phyloP scores from a whole-genome alignment of 345 rosid species.

The Eucalyptus microcorys region DNA sequence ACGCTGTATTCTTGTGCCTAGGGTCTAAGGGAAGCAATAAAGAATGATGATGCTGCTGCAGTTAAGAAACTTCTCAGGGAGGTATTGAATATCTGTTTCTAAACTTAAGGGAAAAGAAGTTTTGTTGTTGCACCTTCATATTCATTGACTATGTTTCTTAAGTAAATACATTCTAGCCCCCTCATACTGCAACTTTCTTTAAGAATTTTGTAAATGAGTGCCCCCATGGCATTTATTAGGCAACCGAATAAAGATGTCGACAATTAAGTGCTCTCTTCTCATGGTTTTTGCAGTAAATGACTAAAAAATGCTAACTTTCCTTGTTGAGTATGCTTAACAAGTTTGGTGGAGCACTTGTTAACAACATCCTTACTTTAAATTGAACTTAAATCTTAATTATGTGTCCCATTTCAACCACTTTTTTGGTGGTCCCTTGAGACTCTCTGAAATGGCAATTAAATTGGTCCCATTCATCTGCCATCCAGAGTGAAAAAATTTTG shows the following conservation, averaged over 20 bases:
- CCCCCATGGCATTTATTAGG: not conserved
- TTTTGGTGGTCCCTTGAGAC: not conserved
- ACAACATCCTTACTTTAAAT: not conserved
- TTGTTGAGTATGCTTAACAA: not conserved
- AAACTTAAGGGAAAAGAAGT: not conserved
- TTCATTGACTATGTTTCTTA: not conserved
- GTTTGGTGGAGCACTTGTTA: not conserved
- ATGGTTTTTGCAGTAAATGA: not conserved
- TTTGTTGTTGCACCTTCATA: not conserved
- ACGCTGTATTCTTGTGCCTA: not conserved
- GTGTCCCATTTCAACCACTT: not conserved
- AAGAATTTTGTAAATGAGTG: not conserved
- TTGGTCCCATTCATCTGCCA: not conserved
- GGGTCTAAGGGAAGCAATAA: slow-evolving; percentile 97
- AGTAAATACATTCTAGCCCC: not conserved
- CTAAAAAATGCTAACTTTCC: not conserved
- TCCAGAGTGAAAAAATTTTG: not conserved
- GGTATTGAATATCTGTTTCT: slow-evolving; percentile 23
- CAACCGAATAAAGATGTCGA: not conserved
- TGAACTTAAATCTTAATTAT: not conserved
- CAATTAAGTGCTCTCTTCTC: not conserved
- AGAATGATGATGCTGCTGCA: slow-evolving; percentile 72
- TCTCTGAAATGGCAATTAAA: not conserved
- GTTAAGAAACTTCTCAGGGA: slow-evolving; percentile 69
- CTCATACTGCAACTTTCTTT: not conserved